A percentile compares a stretch with the other conserved stretches of the same genome.
phyloP scores from a whole-genome alignment of 352 stramenopile species.

The Phytophthora chlamydospora region DNA sequence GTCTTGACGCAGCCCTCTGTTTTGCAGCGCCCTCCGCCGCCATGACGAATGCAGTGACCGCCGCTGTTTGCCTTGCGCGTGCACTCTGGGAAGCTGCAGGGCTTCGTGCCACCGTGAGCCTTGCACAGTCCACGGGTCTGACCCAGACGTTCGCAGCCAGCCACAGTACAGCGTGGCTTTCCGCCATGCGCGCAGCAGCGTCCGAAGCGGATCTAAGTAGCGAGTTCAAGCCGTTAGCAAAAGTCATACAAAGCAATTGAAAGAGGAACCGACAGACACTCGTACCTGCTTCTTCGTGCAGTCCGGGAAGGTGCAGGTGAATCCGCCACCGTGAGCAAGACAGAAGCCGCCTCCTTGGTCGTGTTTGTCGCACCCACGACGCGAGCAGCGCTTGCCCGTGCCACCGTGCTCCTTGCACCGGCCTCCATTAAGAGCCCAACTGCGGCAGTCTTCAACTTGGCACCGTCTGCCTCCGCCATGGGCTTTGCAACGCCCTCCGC shows the following conservation, averaged over 20 bases:
- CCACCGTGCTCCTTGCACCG: slow-evolving; percentile 82
- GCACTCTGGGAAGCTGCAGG: slow-evolving; percentile 65
- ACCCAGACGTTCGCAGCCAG: slow-evolving; percentile 70
- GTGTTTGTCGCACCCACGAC: slow-evolving; percentile 73
- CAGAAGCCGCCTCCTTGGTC: slow-evolving; percentile 82
- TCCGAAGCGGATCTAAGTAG: slow-evolving; percentile 61
- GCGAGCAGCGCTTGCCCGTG: slow-evolving; percentile 70
- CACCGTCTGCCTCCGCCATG: slow-evolving; percentile 72
- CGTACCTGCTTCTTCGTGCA: slow-evolving; percentile 85
- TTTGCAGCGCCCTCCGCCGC: slow-evolving; percentile 74
- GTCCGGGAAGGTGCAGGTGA: slow-evolving; percentile 66
- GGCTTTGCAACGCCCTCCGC: slow-evolving; percentile 71
- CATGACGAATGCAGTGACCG: slow-evolving; percentile 85
- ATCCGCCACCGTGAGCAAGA: slow-evolving; percentile 74
- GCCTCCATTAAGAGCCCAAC: slow-evolving; percentile 72
- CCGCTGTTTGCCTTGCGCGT: slow-evolving; percentile 75
- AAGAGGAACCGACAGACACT: background rate
- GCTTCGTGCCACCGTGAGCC: slow-evolving; percentile 74
- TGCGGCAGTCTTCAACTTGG: slow-evolving; percentile 47
- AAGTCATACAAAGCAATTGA: background rate
- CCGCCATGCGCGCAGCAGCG: slow-evolving; percentile 80
- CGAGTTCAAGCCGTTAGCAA: slow-evolving; percentile 10
- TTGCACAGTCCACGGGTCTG: slow-evolving; percentile 80
- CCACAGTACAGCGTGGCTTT: slow-evolving; percentile 68
- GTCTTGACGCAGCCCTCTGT: slow-evolving; percentile 70